Conservation (phyloP, 768 basidiomycete genomes). For the Auricularia sp. region DNA sequence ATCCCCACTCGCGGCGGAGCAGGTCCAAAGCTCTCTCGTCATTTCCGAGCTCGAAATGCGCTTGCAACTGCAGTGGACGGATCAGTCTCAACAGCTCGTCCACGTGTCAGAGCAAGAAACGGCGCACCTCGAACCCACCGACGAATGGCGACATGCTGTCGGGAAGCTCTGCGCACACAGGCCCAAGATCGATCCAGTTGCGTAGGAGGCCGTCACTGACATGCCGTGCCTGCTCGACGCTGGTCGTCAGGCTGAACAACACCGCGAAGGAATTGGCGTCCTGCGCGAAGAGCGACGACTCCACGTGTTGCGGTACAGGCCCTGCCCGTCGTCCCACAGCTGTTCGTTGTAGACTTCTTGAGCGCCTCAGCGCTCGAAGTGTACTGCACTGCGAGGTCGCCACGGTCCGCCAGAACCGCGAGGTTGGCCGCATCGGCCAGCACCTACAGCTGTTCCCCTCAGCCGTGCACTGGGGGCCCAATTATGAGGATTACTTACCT, state of each 20-base stretch:
- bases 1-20: slow-evolving; percentile 18
- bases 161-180: slow-evolving; percentile 45
- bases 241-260: slow-evolving; percentile 40
- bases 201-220: slow-evolving; percentile 9
- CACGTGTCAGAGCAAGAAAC: slow-evolving; percentile 9
- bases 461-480: background rate
- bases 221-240: slow-evolving; percentile 25
- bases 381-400: slow-evolving; percentile 29
- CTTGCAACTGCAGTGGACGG: slow-evolving; percentile 34
- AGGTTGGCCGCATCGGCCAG: slow-evolving; percentile 38
- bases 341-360: slow-evolving; percentile 40
- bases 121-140: slow-evolving; percentile 20
- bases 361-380: slow-evolving; percentile 37
- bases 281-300: slow-evolving; percentile 43
- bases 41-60: slow-evolving; percentile 46
- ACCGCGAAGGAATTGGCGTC: slow-evolving; percentile 53
- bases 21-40: slow-evolving; percentile 44
- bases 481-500: slow-evolving; percentile 7
- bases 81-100: too few relatives aligned
- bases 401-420: slow-evolving; percentile 28
- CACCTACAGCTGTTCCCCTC: slow-evolving; percentile 26
- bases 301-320: slow-evolving; percentile 48
- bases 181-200: slow-evolving; percentile 45
- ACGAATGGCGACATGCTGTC: slow-evolving; percentile 54
- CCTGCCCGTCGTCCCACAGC: slow-evolving; percentile 40